Evolutionary conservation across 441 rosid species (phyloP), one percentile per base, ranked within the genome.

Genomic region (Adansonia grandidieri): DNA sequence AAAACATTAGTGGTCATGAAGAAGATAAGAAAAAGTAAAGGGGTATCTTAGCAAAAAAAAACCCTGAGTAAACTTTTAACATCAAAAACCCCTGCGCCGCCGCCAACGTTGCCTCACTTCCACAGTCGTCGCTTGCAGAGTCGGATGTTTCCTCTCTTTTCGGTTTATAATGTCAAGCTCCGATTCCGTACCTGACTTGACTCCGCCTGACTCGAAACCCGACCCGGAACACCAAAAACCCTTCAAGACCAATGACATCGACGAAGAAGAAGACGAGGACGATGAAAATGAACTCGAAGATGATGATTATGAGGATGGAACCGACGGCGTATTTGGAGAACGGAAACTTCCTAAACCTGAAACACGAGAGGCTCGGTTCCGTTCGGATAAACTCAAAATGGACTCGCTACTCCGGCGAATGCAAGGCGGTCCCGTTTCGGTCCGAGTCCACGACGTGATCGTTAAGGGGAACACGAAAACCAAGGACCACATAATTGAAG

Each of bases 371-470:
- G 17, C 80, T 73, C 53, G 76, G 62, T 13, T 64, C 80, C 63
- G 88, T 60, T 51, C 70, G 69, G 88, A 86, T 10, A 80, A 72
- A 68, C 56, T 73, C 67, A 89, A 87, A 82, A 80, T 89, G 63
- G 87, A 85, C 65, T 88, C 82, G 48, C 82, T 96, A 0, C 81
- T 89, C 74, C 88, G 77, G 56, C 82, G 93, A 66, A 83, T 94
- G 79, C 79, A 86, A 69, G 75, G 77, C 28, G 96, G 87, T 48
- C 75, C 80, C 7, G 90, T 96, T 68, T 88, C 93, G 44, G 82
- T 94, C 37, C 95, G 98, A 15, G 97, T 94, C 45, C 98, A 96
- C 84, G 96, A 92, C 68, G 98, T 96, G 71, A 81, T 93, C 60
- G 67, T 96, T 62, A 88, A 79, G 47, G 99, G 99, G 47, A 96